phyloP scores from a whole-genome alignment of 2,329 filamentous ascomycete genomes.

The Malbranchea cinnamomea region DNA sequence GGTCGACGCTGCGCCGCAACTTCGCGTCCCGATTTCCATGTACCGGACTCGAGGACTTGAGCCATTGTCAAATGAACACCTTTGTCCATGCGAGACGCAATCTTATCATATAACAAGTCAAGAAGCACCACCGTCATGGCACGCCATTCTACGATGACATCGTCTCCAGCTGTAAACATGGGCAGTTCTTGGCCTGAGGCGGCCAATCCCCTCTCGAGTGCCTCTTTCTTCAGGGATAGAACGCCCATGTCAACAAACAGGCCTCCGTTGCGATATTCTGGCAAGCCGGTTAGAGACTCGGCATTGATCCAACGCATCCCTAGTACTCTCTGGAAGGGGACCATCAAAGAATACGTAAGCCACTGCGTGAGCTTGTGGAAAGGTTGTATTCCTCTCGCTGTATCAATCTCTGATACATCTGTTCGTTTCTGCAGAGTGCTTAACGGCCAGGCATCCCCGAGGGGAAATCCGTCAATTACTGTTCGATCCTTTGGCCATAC shows the following conservation, averaged over 20 bases:
- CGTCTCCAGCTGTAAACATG: constrained; percentile 43
- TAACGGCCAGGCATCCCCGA: constrained; percentile 39
- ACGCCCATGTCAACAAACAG: constrained; percentile 48
- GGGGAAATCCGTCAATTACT: constrained; percentile 25
- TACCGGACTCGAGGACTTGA: constrained; percentile 39
- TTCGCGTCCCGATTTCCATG: constrained; percentile 35
- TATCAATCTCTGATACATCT: constrained; percentile 7
- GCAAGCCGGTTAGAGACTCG: constrained; percentile 48
- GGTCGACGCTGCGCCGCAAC: constrained; percentile 21
- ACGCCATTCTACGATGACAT: constrained; percentile 52
- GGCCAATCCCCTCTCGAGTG: constrained; percentile 29
- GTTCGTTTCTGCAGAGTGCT: constrained; percentile 8
- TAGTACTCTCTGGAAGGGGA: constrained; percentile 42
- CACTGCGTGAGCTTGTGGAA: constrained; percentile 56
- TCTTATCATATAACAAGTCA: constrained; percentile 37
- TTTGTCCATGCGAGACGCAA: constrained; percentile 27
- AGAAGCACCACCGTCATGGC: constrained; percentile 47
- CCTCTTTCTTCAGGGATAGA: constrained; percentile 35
- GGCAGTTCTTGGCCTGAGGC: constrained; percentile 27
- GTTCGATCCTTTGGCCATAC: constrained; percentile 35
- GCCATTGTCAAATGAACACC: constrained; percentile 30
- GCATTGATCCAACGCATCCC: constrained; percentile 37
- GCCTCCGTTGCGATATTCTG: constrained; percentile 59
- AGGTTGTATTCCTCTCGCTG: constrained; percentile 29
- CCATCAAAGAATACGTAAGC: constrained; percentile 59